Evolutionary conservation across 768 basidiomycete genomes (phyloP), one percentile per base, ranked within the genome.

Genomic region (Leccinum imitatum): DNA sequence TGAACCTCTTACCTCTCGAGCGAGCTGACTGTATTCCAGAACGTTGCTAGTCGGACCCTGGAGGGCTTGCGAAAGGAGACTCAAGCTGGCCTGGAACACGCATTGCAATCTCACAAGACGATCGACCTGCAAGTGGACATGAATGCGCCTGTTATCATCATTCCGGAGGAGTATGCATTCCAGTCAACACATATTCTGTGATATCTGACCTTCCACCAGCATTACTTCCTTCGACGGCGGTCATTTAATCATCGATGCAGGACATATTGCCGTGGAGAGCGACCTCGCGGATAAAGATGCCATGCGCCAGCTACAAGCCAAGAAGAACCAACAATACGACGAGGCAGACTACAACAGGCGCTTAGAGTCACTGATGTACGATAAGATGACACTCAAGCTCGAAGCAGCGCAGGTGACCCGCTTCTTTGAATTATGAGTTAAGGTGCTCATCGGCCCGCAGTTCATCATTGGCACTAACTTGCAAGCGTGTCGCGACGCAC

Each of bases 121-220:
- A 80, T 98, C 48, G 95, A 98, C 71, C 80, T 99, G n/a, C 91
- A 93, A 64, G 85, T 99, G 77, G 95, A 99, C 68, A 83, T 99
- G 81, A 92, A 96, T 67, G 94, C 97, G 0, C 97, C 97, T 6
- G 86, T 99, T 65, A 97, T 99, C 70, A 93, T 99, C 67, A 84
- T 98, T 55, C 97, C 97, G 1, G 96, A 98, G 77, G 87, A 93
- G 93, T 95, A 70, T 53, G 74, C 51, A 9, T 50, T 59, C 54
- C 54, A 31, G 21, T 50, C 27, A 1, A 21, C 31, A 57, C 79
- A 72, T 47, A 51, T 46, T n/a, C 15, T 44, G 19, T 56, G n/a
- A 35, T 10, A 50, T 11, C 63, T 66, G 47, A 61, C 57, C n/a
- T 23, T 61, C 44, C 37, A 56, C 59, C 59, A 96, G 93, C 65